These are phyloP conservation scores for Ophiosphaerella narmari DNA, from an alignment of 2,329 filamentous ascomycete genomes.

Conservation along the genomic window DNA sequence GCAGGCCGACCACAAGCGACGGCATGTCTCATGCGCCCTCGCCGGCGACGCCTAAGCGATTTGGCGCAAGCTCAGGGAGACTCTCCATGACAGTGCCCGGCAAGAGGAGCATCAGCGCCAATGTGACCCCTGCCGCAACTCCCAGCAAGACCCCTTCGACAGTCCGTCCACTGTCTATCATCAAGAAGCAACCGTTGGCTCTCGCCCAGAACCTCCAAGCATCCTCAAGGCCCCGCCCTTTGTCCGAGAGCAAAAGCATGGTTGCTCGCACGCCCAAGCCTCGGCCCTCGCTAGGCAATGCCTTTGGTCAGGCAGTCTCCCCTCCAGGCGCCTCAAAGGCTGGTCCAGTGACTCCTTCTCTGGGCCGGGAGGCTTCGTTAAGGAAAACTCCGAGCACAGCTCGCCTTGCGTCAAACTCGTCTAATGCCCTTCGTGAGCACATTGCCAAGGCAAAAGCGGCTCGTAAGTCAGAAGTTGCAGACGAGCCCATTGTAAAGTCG, in stretches of 20 bases:
- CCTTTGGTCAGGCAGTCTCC: slow-evolving; percentile 43
- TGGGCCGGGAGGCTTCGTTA: slow-evolving; percentile 15
- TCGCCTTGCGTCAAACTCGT: slow-evolving; percentile 67
- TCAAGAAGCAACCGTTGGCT: slow-evolving; percentile 36
- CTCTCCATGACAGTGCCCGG: slow-evolving; percentile 43
- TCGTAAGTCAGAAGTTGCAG: slow-evolving; percentile 47
- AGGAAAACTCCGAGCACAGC: slow-evolving; percentile 40
- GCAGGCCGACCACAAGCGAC: slow-evolving; percentile 56
- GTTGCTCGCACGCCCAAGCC: slow-evolving; percentile 39
- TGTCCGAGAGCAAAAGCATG: slow-evolving; percentile 45
- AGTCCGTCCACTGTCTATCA: slow-evolving; percentile 37
- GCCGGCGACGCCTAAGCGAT: slow-evolving; percentile 37
- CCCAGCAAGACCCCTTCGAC: slow-evolving; percentile 40
- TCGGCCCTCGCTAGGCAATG: slow-evolving; percentile 36
- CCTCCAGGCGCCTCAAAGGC: slow-evolving; percentile 25
- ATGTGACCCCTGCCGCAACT: slow-evolving; percentile 26
- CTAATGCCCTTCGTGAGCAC: slow-evolving; percentile 80
- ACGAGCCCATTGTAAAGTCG: slow-evolving; percentile 15
- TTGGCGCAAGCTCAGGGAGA: slow-evolving; percentile 17
- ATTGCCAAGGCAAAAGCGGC: slow-evolving; percentile 93
- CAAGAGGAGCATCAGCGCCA: slow-evolving; percentile 44
- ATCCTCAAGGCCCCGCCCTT: slow-evolving; percentile 34
- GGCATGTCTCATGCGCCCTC: slow-evolving; percentile 32
- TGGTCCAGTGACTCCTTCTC: slow-evolving; percentile 23
- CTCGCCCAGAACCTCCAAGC: slow-evolving; percentile 31